These are phyloP conservation scores for Puccinia coronata DNA, from an alignment of 1,284 basidiomycete species.

Conservation along the genomic window DNA sequence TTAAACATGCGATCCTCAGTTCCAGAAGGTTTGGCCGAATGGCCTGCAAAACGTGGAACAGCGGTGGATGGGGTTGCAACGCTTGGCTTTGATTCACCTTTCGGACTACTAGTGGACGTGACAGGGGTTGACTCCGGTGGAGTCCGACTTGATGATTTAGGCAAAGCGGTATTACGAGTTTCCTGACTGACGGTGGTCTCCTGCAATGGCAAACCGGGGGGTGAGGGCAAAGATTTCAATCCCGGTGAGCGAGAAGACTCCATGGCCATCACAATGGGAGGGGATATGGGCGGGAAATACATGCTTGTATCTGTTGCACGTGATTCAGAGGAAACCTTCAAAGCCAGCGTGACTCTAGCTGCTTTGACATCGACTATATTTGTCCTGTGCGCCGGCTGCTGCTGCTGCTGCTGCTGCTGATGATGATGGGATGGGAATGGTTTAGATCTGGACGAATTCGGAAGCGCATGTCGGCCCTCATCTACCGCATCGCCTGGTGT, in stretches of 20 bases:
- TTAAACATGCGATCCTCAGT: neutral
- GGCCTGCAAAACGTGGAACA: constrained; percentile 6
- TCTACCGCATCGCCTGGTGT: neutral
- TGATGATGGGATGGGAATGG: neutral
- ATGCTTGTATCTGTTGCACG: neutral
- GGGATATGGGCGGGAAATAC: constrained; percentile 48
- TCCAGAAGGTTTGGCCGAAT: neutral
- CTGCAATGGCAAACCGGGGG: neutral
- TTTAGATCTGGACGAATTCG: neutral
- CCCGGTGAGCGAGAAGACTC: neutral
- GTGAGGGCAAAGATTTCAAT: constrained; percentile 6
- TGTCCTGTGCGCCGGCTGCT: neutral
- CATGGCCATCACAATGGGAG: constrained; percentile 35
- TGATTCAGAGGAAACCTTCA: neutral
- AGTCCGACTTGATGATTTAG: constrained; percentile 16
- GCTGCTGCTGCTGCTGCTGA: no score
- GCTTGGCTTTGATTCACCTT: neutral
- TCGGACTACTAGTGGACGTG: constrained; percentile 16
- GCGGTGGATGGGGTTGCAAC: constrained; percentile 6
- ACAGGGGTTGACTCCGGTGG: constrained; percentile 16
- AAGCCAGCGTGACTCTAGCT: neutral
- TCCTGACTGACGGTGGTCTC: neutral
- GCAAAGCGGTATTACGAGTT: neutral
- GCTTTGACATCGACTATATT: neutral
- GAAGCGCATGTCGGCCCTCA: neutral